Conservation (phyloP, 2,329 filamentous ascomycete species). For the Colletotrichum godetiae region DNA sequence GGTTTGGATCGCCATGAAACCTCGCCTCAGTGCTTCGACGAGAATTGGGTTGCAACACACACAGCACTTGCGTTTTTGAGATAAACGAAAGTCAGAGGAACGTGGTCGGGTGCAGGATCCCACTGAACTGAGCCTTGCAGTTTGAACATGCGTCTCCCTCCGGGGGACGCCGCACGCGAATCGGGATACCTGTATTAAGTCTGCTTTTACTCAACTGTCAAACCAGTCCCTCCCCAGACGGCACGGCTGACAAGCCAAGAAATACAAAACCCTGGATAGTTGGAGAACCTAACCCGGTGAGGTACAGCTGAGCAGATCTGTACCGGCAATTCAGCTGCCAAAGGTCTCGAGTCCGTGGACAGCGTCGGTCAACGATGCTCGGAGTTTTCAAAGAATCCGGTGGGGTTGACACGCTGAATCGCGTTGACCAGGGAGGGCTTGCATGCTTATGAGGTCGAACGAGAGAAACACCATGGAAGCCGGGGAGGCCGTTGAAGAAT, state of each 20-base stretch:
- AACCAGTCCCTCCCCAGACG: neutral
- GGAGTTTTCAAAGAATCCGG: neutral
- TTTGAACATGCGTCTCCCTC: neutral
- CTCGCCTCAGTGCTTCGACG: constrained; percentile 27
- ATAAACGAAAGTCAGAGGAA: neutral
- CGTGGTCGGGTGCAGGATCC: neutral
- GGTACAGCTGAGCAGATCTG: neutral
- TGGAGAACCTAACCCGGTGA: neutral
- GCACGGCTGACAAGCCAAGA: constrained; percentile 26
- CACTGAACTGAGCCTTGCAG: neutral
- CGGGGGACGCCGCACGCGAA: neutral
- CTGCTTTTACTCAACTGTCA: neutral
- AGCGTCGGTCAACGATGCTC: neutral
- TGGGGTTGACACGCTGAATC: neutral
- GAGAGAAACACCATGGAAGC: neutral
- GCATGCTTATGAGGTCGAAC: neutral
- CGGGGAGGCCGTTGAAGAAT: neutral
- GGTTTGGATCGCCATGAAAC: constrained; percentile 22
- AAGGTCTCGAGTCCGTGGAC: neutral
- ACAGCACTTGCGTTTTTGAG: neutral
- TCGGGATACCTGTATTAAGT: too few relatives aligned
- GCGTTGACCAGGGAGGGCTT: neutral
- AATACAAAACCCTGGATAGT: neutral
- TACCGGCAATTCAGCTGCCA: neutral
- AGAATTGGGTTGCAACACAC: neutral